phyloP scores from a whole-genome alignment of 192 early-diverging fungal species.

The Coemansia sp. region DNA sequence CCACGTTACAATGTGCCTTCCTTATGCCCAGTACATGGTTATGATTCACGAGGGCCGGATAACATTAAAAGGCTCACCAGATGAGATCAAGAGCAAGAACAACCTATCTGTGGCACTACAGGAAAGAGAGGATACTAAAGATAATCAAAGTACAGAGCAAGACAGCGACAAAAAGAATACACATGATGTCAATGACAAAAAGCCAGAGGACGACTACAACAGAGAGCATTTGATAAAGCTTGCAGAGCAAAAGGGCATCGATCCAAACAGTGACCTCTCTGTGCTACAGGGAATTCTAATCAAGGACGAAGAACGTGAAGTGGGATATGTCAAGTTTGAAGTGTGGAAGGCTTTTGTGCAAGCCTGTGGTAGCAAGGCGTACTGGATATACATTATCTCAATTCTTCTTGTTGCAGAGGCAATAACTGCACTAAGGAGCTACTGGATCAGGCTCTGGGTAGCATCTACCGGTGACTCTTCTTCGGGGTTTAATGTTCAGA shows the following conservation, averaged over 20 bases:
- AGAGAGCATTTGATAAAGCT: constrained; percentile 19
- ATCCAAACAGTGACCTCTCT: constrained; percentile 21
- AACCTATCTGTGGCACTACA: constrained; percentile 8
- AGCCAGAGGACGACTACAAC: constrained; percentile 36
- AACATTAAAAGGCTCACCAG: constrained; percentile 49
- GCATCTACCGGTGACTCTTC: background rate
- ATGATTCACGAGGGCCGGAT: constrained; percentile 64
- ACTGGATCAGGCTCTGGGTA: constrained; percentile 67
- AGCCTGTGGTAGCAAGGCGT: constrained; percentile 63
- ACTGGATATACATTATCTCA: constrained; percentile 60
- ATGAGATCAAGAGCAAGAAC: constrained; percentile 50
- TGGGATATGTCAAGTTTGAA: constrained; percentile 66
- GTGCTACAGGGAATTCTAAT: constrained; percentile 63
- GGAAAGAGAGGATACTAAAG: background rate
- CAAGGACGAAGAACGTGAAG: constrained; percentile 76
- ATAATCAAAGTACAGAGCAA: too few species aligned
- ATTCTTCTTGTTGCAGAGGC: constrained; percentile 49
- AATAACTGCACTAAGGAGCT: constrained; percentile 22
- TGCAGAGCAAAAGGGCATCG: constrained; percentile 29
- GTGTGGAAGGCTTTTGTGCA: constrained; percentile 77
- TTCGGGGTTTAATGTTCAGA: too few species aligned
- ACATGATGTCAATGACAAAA: background rate
- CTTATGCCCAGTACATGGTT: constrained; percentile 51
- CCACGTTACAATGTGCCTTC: constrained; percentile 64
- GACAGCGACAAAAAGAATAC: too few species aligned